phyloP scores from a whole-genome alignment of 2,329 filamentous ascomycete genomes.

The Pyrenophora teres region DNA sequence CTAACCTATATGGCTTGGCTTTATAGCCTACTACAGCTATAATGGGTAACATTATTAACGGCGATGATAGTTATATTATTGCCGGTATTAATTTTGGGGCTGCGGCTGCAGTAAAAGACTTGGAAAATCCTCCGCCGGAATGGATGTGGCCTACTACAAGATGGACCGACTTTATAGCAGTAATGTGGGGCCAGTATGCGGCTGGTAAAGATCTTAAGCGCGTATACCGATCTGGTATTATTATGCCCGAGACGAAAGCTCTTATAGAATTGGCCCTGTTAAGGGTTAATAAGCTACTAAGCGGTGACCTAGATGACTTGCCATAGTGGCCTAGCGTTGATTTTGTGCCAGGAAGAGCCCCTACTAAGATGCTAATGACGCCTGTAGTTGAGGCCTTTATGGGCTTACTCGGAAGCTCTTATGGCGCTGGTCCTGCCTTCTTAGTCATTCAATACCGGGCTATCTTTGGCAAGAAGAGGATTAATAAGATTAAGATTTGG shows the following conservation, averaged over 20 bases:
- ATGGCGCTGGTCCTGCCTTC: too few species aligned
- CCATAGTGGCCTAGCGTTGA: constrained; percentile 6
- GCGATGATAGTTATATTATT: constrained; percentile 9
- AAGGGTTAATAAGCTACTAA: not conserved
- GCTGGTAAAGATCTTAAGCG: constrained; percentile 8
- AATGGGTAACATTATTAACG: constrained; percentile 11
- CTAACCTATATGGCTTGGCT: constrained; percentile 10
- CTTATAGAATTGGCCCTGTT: constrained; percentile 7
- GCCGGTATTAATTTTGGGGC: constrained; percentile 6
- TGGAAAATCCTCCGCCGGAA: not conserved
- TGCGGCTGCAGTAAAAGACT: not conserved
- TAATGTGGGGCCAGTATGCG: constrained; percentile 4
- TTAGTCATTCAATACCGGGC: too few species aligned
- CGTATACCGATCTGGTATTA: constrained; percentile 6
- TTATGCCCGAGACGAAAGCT: constrained; percentile 1
- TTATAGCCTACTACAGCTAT: constrained; percentile 5
- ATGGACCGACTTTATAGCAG: constrained; percentile 10
- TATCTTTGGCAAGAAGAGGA: too few species aligned
- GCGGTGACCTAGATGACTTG: constrained; percentile 8
- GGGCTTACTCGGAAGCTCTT: too few species aligned
- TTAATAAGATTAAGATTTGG: too few species aligned
- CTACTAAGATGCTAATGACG: constrained; percentile 1
- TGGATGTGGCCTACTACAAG: constrained; percentile 10
- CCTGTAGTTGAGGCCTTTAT: too few species aligned
- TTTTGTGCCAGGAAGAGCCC: constrained; percentile 4